These are phyloP conservation scores for Mesembryanthemum crystallinum DNA, from an alignment of 148 eudicot genomes.

Conservation along the genomic window DNA sequence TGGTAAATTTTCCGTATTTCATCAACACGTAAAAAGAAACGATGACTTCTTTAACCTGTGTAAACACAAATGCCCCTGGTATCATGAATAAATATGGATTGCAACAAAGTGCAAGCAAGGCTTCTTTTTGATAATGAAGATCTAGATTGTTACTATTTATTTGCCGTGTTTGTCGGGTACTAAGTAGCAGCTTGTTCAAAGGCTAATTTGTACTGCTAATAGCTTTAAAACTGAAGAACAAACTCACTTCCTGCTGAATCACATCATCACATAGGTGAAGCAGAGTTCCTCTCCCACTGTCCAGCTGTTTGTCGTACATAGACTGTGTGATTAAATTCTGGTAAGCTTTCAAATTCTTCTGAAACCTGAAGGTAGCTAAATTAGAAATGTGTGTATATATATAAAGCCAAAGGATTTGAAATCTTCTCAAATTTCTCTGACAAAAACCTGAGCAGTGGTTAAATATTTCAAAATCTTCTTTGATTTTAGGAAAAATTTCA, in stretches of 20 bases:
- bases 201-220: background rate
- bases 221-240: no score
- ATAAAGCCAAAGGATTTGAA: background rate
- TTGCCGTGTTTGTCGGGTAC: background rate
- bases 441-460: background rate
- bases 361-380: slow-evolving; percentile 43
- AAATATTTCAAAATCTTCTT: no score
- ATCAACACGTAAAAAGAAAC: slow-evolving; percentile 66
- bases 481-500: no score
- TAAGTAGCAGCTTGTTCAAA: background rate
- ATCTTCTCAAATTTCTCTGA: background rate
- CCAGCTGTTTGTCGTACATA: slow-evolving; percentile 90
- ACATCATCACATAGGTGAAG: slow-evolving; percentile 52
- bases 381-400: no score
- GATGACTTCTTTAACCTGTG: slow-evolving; percentile 88
- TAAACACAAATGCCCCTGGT: background rate
- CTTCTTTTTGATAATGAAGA: background rate
- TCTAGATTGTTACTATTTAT: background rate
- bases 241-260: slow-evolving; percentile 46
- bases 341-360: slow-evolving; percentile 70
- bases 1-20: slow-evolving; percentile 68
- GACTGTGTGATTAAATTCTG: slow-evolving; percentile 75
- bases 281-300: slow-evolving; percentile 89
- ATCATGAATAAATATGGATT: no score
- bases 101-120: background rate